Base-by-base conservation (phyloP, 2,329 filamentous ascomycete species). In the Aspergillus aculeatus region DNA sequence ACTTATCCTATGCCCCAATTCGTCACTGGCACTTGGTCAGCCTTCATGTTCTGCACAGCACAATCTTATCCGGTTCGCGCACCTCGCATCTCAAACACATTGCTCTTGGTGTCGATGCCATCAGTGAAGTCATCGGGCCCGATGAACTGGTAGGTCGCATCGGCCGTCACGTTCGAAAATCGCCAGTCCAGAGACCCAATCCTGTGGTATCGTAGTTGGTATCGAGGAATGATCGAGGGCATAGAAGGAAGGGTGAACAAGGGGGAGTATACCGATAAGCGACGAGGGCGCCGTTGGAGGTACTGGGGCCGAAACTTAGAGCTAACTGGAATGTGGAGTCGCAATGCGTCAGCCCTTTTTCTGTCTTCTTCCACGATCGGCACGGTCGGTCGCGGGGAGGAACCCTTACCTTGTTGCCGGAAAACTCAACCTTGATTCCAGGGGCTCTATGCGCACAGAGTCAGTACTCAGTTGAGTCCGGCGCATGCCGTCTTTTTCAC, bases 111-210 rank as follows among this genome's bases (percentile, higher is more conserved):
- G 11, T 73, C 72, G 0, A 77, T 80, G 44, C 79, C 67, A 53
- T 79, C 76, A 10, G 82, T 73, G 5, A 80, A 80, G 16, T 44
- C 38, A 44, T 44, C 38, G 0, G 78, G 73, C n/a, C 73, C 79
- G 52, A 85, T 76, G 50, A 88, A 80, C 19, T 85, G 78, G 68
- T 87, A 84, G 0, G 84, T 86, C 12, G 77, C 77, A 26, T 80
- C 78, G 0, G 80, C 78, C 2, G 84, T 86, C 50, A 87, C 80
- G 66, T 88, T 87, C 35, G 83, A 85, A 66, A 87, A 83, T 58
- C 78, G 75, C 85, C 85, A 88, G 67, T 86, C 84, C 54, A 84
- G 78, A 3, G 83, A 83, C 47, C 78, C 78, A 26, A 86, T 76
- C n/a, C 84, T 81, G 48, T 35, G 9, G 14, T 58, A 2, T 24